Conservation (phyloP, 768 basidiomycete genomes). For the Amanita pseudoporphyria region DNA sequence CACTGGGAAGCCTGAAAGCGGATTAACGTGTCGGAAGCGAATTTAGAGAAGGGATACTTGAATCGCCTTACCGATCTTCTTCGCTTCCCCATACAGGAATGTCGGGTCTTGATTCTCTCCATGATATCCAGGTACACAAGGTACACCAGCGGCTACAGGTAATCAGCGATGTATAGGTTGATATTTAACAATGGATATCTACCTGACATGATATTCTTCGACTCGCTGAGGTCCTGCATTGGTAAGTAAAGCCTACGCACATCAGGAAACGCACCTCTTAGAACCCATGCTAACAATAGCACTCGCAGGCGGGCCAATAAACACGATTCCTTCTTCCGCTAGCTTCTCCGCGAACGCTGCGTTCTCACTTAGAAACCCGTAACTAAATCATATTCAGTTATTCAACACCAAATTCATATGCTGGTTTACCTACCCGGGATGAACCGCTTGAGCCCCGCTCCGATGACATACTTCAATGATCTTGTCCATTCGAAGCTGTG, state of each 20-base stretch:
- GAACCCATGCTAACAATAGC: conserved; percentile 95
- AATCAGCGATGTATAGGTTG: conserved; percentile 5
- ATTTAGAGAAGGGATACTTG: neutral
- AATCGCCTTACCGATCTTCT: conserved; percentile 47
- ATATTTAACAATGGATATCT: conserved; percentile 13
- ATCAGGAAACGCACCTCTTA: conserved; percentile 53
- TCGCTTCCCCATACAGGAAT: conserved; percentile 60
- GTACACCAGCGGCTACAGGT: conserved; percentile 71
- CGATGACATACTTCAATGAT: conserved; percentile 75
- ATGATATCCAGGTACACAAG: conserved; percentile 93
- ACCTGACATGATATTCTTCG: conserved; percentile 92
- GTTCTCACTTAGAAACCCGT: conserved; percentile 91
- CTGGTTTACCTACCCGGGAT: conserved; percentile 61
- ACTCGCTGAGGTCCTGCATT: conserved; percentile 47
- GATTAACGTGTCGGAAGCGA: neutral
- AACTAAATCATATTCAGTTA: conserved; percentile 28
- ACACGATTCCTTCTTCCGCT: conserved; percentile 71
- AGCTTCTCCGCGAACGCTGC: conserved; percentile 69
- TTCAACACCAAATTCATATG: neutral
- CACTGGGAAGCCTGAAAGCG: conserved; percentile 65
- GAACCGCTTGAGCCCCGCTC: conserved; percentile 89
- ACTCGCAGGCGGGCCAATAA: conserved; percentile 82
- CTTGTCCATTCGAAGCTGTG: conserved; percentile 76
- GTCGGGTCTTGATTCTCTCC: conserved; percentile 68
- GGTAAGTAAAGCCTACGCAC: neutral